phyloP scores from a whole-genome alignment of 2,329 filamentous ascomycete species.

The Didymella keratinophila region DNA sequence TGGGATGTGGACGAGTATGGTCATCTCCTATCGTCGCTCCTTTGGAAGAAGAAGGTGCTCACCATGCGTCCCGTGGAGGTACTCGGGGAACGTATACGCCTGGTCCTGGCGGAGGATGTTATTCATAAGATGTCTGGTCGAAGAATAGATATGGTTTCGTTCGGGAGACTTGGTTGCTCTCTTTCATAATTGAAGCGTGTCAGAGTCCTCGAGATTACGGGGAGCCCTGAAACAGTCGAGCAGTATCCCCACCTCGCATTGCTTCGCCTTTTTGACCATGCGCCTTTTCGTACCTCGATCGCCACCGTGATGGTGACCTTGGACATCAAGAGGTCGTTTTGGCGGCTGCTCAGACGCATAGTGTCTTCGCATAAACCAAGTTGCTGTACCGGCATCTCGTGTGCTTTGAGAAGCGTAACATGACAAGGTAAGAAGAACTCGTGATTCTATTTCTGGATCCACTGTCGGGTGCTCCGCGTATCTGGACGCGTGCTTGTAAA shows the following conservation, averaged over 20 bases:
- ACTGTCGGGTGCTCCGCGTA: neutral
- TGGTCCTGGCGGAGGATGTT: neutral
- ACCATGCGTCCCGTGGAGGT: neutral
- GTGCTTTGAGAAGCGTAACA: neutral
- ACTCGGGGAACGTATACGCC: neutral
- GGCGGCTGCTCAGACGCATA: neutral
- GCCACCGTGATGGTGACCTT: too few relatives aligned
- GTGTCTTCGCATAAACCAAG: constrained; percentile 6
- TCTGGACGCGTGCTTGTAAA: neutral
- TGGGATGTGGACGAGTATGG: constrained; percentile 1
- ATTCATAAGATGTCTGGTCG: neutral
- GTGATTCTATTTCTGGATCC: neutral
- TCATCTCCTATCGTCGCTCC: constrained; percentile 15
- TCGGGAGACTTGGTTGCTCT: neutral
- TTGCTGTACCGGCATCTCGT: neutral
- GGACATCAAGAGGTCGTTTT: neutral
- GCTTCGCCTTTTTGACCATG: constrained; percentile 23
- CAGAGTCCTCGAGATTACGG: neutral
- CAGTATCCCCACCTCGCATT: constrained; percentile 24
- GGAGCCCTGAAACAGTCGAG: constrained; percentile 20
- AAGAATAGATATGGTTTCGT: neutral
- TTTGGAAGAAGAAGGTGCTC: constrained; percentile 7
- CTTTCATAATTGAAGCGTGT: neutral
- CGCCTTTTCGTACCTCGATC: constrained; percentile 20
- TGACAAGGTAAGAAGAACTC: constrained; percentile 1